These are phyloP conservation scores for Phlebiopsis gigantea DNA, from an alignment of 768 basidiomycete genomes.

Conservation along the genomic window DNA sequence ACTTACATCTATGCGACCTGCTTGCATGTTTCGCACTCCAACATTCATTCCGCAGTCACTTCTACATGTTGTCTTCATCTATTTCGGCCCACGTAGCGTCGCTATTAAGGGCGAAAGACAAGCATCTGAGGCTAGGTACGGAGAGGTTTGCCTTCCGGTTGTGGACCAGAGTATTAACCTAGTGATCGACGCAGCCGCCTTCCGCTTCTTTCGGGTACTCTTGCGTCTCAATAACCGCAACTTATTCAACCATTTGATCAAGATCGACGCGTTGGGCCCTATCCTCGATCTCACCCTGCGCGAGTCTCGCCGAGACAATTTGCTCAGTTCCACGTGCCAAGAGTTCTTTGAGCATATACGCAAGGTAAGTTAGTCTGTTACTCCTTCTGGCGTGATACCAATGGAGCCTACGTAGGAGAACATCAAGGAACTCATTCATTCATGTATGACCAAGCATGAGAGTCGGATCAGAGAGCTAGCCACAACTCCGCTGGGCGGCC, in stretches of 20 bases:
- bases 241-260: conserved; percentile 68
- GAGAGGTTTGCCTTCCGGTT: conserved; percentile 9
- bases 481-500: conserved; percentile 52
- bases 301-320: conserved; percentile 84
- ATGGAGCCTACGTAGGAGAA: conserved; percentile 58
- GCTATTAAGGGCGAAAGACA: conserved; percentile 78
- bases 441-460: conserved; percentile 78
- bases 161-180: conserved; percentile 1
- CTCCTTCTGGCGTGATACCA: conserved; percentile 1
- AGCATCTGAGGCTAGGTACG: conserved; percentile 89
- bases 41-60: conserved; percentile 90
- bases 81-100: conserved; percentile 71
- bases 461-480: conserved; percentile 59
- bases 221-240: conserved; percentile 80
- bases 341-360: conserved; percentile 94
- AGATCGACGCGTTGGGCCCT: conserved; percentile 78
- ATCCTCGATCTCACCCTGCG: conserved; percentile 79
- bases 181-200: conserved; percentile 54
- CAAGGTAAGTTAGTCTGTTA: conserved; percentile 44
- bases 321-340: conserved; percentile 91
- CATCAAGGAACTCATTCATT: conserved; percentile 75
- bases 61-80: conserved; percentile 79
- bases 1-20: conserved; percentile 86
- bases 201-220: conserved; percentile 86
- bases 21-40: conserved; percentile 83